A percentile compares a stretch with the other conserved stretches of the same genome.
phyloP scores from a whole-genome alignment of 176 grass and related monocot species.

The Pontederia crassipes region DNA sequence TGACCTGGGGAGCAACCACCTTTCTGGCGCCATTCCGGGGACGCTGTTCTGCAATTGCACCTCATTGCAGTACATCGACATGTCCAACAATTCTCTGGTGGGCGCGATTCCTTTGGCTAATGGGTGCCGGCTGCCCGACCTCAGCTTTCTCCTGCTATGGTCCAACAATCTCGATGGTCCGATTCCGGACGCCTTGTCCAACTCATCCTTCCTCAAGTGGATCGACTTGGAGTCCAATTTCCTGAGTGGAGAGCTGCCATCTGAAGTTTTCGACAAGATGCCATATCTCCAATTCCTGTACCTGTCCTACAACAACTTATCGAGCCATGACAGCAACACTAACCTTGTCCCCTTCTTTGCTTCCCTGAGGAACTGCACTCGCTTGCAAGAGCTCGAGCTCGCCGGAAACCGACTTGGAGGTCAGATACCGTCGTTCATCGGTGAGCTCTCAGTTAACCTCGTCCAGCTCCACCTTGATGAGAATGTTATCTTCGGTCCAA shows the following conservation, averaged over 20 bases:
- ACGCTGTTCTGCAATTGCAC: conserved; percentile 69
- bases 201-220: conserved; percentile 76
- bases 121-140: conserved; percentile 41
- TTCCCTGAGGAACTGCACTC: conserved; percentile 61
- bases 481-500: conserved; percentile 62
- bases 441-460: conserved; percentile 38
- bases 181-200: conserved; percentile 48
- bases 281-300: conserved; percentile 39
- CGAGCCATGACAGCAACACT: conserved; percentile 34
- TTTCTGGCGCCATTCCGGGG: conserved; percentile 42
- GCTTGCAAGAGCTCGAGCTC: conserved; percentile 52
- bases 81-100: conserved; percentile 50
- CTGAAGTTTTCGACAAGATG: conserved; percentile 50
- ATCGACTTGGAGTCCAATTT: conserved; percentile 56
- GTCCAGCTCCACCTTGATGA: conserved; percentile 67
- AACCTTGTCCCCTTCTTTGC: conserved; percentile 68
- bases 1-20: conserved; percentile 53
- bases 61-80: conserved; percentile 59
- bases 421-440: conserved; percentile 35
- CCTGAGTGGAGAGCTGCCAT: conserved; percentile 50
- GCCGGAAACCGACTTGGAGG: conserved; percentile 60
- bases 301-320: conserved; percentile 68
- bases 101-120: conserved; percentile 43
- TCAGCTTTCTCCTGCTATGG: conserved; percentile 75
- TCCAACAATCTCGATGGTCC: conserved; percentile 55